Evolutionary conservation across 2,329 filamentous ascomycete genomes (phyloP).

Genomic region (Apiospora pterosperma): DNA sequence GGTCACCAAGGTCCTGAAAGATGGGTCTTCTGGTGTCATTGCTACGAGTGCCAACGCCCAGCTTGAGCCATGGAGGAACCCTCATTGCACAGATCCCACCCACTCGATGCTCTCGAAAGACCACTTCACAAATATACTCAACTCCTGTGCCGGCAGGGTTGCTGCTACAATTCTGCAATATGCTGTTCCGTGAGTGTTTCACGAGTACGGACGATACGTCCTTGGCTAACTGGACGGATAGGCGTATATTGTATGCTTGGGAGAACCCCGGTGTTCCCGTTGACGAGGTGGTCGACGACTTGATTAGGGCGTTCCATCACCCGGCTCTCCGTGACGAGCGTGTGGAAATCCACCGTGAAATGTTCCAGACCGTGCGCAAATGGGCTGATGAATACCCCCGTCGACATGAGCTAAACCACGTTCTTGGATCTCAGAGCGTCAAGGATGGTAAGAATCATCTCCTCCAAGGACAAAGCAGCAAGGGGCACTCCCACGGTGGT

Average conservation of each 20-base stretch:
- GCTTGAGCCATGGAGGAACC: slow-evolving; percentile 76
- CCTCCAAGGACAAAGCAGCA: slow-evolving; percentile 32
- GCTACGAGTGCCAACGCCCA: slow-evolving; percentile 69
- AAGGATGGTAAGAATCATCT: slow-evolving; percentile 78
- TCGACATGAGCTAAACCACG: slow-evolving; percentile 63
- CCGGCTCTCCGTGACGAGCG: slow-evolving; percentile 74
- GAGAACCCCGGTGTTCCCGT: slow-evolving; percentile 81
- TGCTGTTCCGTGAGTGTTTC: slow-evolving; percentile 63
- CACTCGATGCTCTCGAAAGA: slow-evolving; percentile 83
- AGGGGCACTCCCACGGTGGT: slow-evolving; percentile 41
- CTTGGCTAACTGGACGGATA: slow-evolving; percentile 28
- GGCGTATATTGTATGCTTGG: slow-evolving; percentile 86
- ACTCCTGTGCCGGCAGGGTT: slow-evolving; percentile 72
- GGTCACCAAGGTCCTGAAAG: slow-evolving; percentile 80
- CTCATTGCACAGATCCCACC: slow-evolving; percentile 72
- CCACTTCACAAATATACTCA: slow-evolving; percentile 77
- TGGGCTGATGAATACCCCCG: slow-evolving; percentile 74
- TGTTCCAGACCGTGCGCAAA: slow-evolving; percentile 81
- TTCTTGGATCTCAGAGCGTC: slow-evolving; percentile 83
- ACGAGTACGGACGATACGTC: background rate
- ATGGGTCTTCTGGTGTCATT: slow-evolving; percentile 73
- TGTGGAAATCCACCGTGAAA: slow-evolving; percentile 77
- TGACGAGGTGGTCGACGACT: slow-evolving; percentile 78
- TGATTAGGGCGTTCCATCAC: slow-evolving; percentile 84
- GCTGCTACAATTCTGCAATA: slow-evolving; percentile 79